A percentile compares a stretch with the other conserved stretches of the same genome.
These are phyloP conservation scores for Trichoderma sp. DNA, from an alignment of 2,329 filamentous ascomycete genomes.

Conservation along the genomic window DNA sequence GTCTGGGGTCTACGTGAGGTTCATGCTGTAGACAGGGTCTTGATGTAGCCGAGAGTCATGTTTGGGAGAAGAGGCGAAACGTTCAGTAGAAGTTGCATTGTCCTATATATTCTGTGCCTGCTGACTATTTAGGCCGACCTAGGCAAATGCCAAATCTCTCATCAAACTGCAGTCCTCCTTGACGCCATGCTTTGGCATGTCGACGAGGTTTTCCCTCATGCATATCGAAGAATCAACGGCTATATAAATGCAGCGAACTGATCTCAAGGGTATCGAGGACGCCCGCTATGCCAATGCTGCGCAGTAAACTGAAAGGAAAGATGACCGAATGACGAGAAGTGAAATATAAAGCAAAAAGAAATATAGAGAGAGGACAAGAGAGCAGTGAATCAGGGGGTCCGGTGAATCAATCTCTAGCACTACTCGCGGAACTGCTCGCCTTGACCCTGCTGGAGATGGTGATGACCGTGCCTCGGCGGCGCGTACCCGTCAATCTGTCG, in stretches of 20 bases:
- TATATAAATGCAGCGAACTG: neutral
- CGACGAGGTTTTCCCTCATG: neutral
- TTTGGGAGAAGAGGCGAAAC: neutral
- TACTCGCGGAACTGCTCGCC: constrained; percentile 28
- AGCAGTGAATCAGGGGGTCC: neutral
- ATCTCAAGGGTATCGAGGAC: neutral
- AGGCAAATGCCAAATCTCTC: neutral
- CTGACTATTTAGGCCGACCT: neutral
- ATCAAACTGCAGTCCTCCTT: neutral
- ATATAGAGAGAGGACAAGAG: too few species aligned
- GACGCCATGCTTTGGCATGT: neutral
- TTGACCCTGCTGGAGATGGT: constrained; percentile 18
- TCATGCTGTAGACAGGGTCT: neutral
- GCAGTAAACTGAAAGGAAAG: too few species aligned
- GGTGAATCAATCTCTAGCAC: neutral
- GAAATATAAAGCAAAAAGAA: neutral
- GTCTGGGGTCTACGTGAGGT: neutral
- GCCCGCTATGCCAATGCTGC: neutral
- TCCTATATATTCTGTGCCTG: neutral
- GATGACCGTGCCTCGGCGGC: neutral
- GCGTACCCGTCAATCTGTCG: constrained; percentile 34
- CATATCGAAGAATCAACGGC: neutral
- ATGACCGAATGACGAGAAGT: neutral
- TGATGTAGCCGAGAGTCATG: neutral
- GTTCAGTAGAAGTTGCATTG: neutral